Conservation (phyloP, 805 yeast species). For the Kodamaea lidongshanica region DNA sequence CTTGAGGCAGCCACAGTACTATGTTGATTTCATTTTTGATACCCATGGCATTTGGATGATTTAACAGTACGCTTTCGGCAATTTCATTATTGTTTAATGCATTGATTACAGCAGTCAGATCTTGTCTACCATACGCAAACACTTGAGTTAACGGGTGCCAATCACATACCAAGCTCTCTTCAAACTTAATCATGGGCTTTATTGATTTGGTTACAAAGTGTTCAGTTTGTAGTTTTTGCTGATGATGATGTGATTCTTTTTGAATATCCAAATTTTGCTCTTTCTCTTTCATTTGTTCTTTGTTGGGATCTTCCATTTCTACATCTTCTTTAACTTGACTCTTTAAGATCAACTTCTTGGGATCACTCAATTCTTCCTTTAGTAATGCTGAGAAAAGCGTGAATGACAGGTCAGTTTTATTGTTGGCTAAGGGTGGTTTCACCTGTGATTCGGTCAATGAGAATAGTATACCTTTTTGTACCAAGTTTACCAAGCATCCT, state of each 20-base stretch:
- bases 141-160: conserved; percentile 54
- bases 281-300: conserved; percentile 5
- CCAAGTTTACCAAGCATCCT: conserved; percentile 73
- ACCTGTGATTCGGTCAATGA: conserved; percentile 57
- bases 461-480: conserved; percentile 81
- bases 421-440: conserved; percentile 28
- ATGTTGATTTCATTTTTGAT: conserved; percentile 23
- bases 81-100: conserved; percentile 26
- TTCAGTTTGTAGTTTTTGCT: background rate
- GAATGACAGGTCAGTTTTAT: conserved; percentile 14
- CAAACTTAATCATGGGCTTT: conserved; percentile 31
- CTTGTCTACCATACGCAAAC: conserved; percentile 51
- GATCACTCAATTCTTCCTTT: conserved; percentile 28
- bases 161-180: conserved; percentile 40
- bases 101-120: conserved; percentile 42
- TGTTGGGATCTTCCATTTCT: conserved; percentile 1
- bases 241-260: background rate
- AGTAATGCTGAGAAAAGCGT: conserved; percentile 48
- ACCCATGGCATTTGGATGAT: conserved; percentile 22
- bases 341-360: background rate
- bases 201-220: conserved; percentile 30
- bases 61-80: conserved; percentile 24
- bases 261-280: background rate
- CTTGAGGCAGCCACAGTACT: conserved; percentile 62
- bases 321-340: conserved; percentile 3